Evolutionary conservation across 345 rosid genomes (phyloP).

Genomic region (Noccaea bulbosa): DNA sequence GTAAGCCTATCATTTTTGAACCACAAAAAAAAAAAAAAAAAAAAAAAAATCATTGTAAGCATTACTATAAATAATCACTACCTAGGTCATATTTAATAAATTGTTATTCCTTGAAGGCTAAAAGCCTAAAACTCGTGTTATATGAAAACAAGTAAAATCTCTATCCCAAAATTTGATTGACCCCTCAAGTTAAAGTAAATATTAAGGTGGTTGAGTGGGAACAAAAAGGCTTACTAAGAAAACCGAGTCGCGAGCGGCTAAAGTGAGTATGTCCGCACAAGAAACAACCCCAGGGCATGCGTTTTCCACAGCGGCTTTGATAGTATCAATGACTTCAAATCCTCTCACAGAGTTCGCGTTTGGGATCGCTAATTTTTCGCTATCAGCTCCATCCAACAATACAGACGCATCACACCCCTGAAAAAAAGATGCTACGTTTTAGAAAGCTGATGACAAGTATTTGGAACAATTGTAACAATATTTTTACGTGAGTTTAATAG

Average conservation of each 20-base stretch:
- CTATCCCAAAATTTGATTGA: not conserved
- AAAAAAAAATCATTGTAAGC: too few relatives aligned
- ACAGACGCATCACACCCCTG: conserved; percentile 74
- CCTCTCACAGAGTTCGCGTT: conserved; percentile 65
- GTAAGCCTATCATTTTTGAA: too few relatives aligned
- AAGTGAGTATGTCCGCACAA: conserved; percentile 70
- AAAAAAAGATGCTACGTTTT: not conserved
- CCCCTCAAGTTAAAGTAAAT: not conserved
- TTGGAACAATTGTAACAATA: not conserved
- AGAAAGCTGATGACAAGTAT: not conserved
- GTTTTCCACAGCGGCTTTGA: conserved; percentile 68
- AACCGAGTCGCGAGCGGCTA: conserved; percentile 79
- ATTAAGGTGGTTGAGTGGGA: not conserved
- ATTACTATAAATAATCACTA: not conserved
- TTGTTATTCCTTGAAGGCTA: not conserved
- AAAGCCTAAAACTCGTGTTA: not conserved
- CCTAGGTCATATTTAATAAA: not conserved
- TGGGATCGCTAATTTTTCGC: conserved; percentile 59
- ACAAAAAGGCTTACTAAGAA: conserved; percentile 53
- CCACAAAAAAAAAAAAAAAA: too few relatives aligned
- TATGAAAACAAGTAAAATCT: not conserved
- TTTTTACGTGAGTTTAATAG: not conserved
- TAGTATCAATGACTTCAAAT: conserved; percentile 58
- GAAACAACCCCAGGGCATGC: conserved; percentile 73
- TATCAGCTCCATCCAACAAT: conserved; percentile 56